Percentiles rank a stretch among this genome's conserved stretches.
Evolutionary conservation across 352 stramenopile genomes (phyloP).

Genomic region (Pythium sp.): DNA sequence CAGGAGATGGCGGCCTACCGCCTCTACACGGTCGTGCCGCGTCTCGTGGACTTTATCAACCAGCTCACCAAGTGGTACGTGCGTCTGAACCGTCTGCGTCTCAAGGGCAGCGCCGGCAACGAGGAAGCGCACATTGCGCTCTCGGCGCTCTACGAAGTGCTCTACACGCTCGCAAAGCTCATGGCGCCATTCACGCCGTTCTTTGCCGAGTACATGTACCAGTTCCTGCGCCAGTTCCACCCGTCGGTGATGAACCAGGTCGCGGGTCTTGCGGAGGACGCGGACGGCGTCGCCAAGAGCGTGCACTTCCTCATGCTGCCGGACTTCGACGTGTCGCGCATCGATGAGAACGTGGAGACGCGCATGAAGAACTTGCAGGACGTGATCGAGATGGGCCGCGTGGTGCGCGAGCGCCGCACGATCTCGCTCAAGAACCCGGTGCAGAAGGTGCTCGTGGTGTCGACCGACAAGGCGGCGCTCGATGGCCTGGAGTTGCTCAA

Average conservation of each 20-base stretch:
- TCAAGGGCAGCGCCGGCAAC: constrained; percentile 94
- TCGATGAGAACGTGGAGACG: constrained; percentile 93
- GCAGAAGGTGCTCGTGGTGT: constrained; percentile 95
- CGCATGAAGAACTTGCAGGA: constrained; percentile 95
- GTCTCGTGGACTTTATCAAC: constrained; percentile 97
- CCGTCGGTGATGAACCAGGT: constrained; percentile 73
- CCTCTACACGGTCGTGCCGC: constrained; percentile 99
- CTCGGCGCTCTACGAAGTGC: constrained; percentile 98
- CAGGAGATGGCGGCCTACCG: constrained; percentile 98
- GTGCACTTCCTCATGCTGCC: constrained; percentile 97
- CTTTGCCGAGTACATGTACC: constrained; percentile 99
- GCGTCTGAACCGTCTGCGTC: constrained; percentile 96
- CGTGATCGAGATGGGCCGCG: constrained; percentile 96
- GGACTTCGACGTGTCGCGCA: constrained; percentile 87
- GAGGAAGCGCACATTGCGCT: constrained; percentile 81
- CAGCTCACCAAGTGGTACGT: constrained; percentile 99
- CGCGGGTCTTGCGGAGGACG: constrained; percentile 72
- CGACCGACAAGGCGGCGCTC: constrained; percentile 78
- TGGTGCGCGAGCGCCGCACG: constrained; percentile 95
- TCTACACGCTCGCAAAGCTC: constrained; percentile 93
- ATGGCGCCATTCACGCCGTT: constrained; percentile 99
- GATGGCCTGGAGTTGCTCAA: constrained; percentile 77
- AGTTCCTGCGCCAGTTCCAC: constrained; percentile 97
- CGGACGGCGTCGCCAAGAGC: constrained; percentile 90
- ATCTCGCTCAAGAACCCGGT: constrained; percentile 98